Evolutionary conservation across 1,284 basidiomycete genomes (phyloP), one percentile per base, ranked within the genome.

Genomic region (Farysia itapuensis): DNA sequence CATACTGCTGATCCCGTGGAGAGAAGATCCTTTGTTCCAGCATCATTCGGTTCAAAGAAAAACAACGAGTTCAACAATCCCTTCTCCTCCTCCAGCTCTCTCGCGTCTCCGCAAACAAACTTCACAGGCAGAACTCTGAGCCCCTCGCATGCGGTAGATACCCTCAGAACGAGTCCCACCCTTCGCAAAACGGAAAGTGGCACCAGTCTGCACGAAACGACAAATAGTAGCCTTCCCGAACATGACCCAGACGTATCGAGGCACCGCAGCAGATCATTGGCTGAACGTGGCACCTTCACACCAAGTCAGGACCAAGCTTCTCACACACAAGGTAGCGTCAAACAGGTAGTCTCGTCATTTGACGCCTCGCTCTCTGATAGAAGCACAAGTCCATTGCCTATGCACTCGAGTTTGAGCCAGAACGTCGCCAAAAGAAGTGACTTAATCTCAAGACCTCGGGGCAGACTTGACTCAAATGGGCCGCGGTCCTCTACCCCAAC

Each of bases 201-300:
- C 0, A 30, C 48, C 2, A 61, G 58, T n/a, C 36, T 61, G 26
- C 43, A 46, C 3, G 46, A 60, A 25, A 32, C 54, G 13, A 50
- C 39, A 24, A 24, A 41, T n/a, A 43, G 43, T 20, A 50, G 36
- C 16, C 16, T 49, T 12, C 51, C 57, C 2, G 34, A 28, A 9
- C 7, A 3, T 15, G 18, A 38, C 36, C 7, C 9, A 12, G 9
- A 23, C 20, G 6, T 35, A 9, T 20, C 13, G 6, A 6, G 36
- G 4, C 26, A n/a, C 18, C 22, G 36, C 12, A 38, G 36, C 36
- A 38, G 29, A 25, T 38, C 36, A 13, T 16, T 29, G 7, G 36
- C 36, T 8, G 15, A 23, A 28, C 26, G 26, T 9, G 26, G n/a
- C 11, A n/a, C 26, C 26, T 28, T n/a, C 26, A n/a, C 31, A 18